A percentile compares a stretch with the other conserved stretches of the same genome.
phyloP scores from a whole-genome alignment of 192 early-diverging fungal species.

The Spinellus fusiger region DNA sequence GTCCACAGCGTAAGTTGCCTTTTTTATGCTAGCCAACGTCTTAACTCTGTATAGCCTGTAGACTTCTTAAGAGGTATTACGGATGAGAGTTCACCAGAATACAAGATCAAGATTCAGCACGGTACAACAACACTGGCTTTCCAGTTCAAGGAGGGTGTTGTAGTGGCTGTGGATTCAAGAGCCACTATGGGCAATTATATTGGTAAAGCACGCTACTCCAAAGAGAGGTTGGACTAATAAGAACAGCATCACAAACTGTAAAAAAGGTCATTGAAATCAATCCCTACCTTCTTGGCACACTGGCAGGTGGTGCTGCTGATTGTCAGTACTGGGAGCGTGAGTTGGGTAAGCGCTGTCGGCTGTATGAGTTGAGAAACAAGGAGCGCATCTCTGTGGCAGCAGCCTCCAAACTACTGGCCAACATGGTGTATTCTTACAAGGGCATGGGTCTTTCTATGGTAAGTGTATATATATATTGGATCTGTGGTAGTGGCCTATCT shows the following conservation, averaged over 20 bases:
- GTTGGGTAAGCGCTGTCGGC: constrained; percentile 85
- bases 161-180: constrained; percentile 95
- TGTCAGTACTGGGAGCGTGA: constrained; percentile 98
- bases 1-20: constrained; percentile 42
- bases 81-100: constrained; percentile 64
- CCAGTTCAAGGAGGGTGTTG: constrained; percentile 90
- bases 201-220: constrained; percentile 41
- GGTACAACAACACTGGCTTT: constrained; percentile 99
- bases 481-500: not conserved
- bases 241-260: constrained; percentile 71
- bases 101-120: constrained; percentile 86
- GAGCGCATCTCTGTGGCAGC: constrained; percentile 97
- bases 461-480: not conserved
- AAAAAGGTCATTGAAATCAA: constrained; percentile 99
- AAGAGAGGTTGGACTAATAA: not conserved
- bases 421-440: constrained; percentile 97
- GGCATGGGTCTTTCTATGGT: constrained; percentile 97
- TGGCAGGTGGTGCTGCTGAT: constrained; percentile 99
- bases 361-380: constrained; percentile 97
- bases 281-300: constrained; percentile 94
- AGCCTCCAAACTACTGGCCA: constrained; percentile 92
- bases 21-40: not conserved
- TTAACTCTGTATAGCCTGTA: constrained; percentile 56
- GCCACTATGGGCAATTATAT: constrained; percentile 89
- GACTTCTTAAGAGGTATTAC: constrained; percentile 82